Percentiles rank a stretch among this genome's conserved stretches.
These are phyloP conservation scores for Senna siamea DNA, from an alignment of 306 rosid species.

Conservation along the genomic window DNA sequence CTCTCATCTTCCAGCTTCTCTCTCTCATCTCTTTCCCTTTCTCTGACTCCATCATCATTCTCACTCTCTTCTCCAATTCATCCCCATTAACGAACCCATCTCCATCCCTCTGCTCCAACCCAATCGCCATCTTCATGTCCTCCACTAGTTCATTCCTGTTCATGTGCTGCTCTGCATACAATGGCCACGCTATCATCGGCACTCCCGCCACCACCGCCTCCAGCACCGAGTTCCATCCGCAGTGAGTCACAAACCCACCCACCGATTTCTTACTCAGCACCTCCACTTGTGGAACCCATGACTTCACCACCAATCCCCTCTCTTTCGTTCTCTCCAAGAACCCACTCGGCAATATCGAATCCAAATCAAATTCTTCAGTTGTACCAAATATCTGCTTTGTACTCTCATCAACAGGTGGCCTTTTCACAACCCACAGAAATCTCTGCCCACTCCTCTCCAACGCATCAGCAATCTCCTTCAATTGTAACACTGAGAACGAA, in stretches of 20 bases:
- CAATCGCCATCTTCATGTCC: constrained; percentile 8
- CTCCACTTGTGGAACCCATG: constrained; percentile 32
- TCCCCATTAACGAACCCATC: constrained; percentile 3
- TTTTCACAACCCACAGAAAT: constrained; percentile 8
- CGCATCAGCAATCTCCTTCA: constrained; percentile 38
- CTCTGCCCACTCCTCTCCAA: constrained; percentile 25
- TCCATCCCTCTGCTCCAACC: not conserved
- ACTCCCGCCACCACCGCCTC: constrained; percentile 20
- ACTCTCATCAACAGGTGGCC: constrained; percentile 24
- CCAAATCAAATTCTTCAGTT: not conserved
- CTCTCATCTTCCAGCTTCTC: constrained; percentile 1
- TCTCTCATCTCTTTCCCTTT: not conserved
- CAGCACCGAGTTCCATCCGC: constrained; percentile 8
- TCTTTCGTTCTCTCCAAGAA: constrained; percentile 43
- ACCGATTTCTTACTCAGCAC: not conserved
- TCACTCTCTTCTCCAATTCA: not conserved
- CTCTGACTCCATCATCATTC: not conserved
- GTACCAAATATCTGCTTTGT: not conserved
- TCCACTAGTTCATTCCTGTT: constrained; percentile 3
- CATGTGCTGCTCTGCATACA: constrained; percentile 9
- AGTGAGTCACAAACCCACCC: constrained; percentile 12
- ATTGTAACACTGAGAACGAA: constrained; percentile 20
- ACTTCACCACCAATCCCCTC: constrained; percentile 48
- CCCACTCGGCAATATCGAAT: constrained; percentile 36
- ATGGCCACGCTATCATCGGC: constrained; percentile 3